Percentiles rank a stretch among this genome's conserved stretches.
phyloP scores from a whole-genome alignment of 108 stramenopile species.

The Pseudonitzschia delicatissima region DNA sequence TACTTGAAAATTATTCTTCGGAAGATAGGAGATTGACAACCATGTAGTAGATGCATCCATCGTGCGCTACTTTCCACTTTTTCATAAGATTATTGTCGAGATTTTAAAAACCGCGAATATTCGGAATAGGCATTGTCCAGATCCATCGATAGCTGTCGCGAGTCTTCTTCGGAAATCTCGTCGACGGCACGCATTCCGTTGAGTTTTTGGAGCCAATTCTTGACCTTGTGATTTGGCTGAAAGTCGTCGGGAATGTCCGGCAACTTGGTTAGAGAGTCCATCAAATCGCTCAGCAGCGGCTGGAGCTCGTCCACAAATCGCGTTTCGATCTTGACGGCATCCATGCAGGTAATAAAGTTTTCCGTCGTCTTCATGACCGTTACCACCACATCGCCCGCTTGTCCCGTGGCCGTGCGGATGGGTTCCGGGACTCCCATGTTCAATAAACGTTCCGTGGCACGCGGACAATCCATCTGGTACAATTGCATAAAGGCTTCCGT shows the following conservation, averaged over 20 bases:
- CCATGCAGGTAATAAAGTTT: conserved; percentile 98
- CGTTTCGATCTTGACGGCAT: conserved; percentile 92
- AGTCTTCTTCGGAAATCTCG: conserved; percentile 90
- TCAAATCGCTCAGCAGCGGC: conserved; percentile 89
- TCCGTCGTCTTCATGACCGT: conserved; percentile 90
- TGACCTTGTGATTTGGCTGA: conserved; percentile 82
- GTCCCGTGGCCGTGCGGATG: conserved; percentile 51
- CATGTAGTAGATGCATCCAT: neutral
- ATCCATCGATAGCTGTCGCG: conserved; percentile 89
- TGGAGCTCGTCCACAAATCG: conserved; percentile 96
- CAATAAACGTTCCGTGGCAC: conserved; percentile 88
- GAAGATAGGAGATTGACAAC: too few species aligned
- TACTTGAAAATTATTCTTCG: too few species aligned
- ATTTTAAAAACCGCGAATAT: conserved; percentile 77
- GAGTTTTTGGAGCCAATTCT: conserved; percentile 89
- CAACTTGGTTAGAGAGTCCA: conserved; percentile 78
- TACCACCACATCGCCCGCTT: conserved; percentile 53
- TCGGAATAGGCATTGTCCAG: conserved; percentile 86
- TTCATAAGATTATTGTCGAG: neutral
- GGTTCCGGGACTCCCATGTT: conserved; percentile 91
- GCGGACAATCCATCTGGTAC: conserved; percentile 96
- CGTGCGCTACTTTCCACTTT: neutral
- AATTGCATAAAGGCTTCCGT: conserved; percentile 78
- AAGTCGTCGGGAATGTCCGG: conserved; percentile 88
- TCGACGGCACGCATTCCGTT: conserved; percentile 94